Evolutionary conservation across 2,329 filamentous ascomycete species (phyloP).

Genomic region (Exophiala xenobiotica): DNA sequence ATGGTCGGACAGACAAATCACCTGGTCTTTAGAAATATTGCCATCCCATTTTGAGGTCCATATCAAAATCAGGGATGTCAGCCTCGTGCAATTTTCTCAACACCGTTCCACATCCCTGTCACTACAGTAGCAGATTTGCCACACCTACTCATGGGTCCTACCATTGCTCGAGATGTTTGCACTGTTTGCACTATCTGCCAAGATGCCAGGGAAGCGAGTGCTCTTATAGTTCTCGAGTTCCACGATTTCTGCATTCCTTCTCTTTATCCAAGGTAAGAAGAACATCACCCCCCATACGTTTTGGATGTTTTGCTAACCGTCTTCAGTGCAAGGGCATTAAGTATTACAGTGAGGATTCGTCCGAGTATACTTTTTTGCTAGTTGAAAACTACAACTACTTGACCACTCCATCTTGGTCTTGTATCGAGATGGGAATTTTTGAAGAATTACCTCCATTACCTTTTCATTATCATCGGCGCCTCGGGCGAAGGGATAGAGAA

Average conservation of each 20-base stretch:
- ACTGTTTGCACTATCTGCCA: no score
- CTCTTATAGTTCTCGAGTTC: no score
- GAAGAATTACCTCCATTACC: constrained; percentile 43
- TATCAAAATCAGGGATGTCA: neutral
- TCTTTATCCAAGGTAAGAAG: no score
- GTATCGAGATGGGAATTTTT: constrained; percentile 82
- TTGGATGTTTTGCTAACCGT: no score
- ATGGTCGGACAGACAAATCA: neutral
- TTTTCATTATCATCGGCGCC: constrained; percentile 30
- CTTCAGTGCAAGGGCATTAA: constrained; percentile 70
- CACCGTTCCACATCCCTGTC: neutral
- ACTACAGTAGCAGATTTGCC: neutral
- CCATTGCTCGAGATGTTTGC: neutral
- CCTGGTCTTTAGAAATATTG: neutral
- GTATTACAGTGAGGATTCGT: constrained; percentile 79
- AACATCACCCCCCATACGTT: no score
- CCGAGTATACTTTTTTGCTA: constrained; percentile 82
- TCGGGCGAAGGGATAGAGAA: constrained; percentile 28
- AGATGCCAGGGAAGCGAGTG: neutral
- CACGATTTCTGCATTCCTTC: no score
- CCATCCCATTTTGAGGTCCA: neutral
- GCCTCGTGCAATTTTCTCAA: neutral
- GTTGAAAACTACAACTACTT: constrained; percentile 76
- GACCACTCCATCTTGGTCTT: constrained; percentile 71
- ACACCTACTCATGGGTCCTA: neutral